phyloP scores from a whole-genome alignment of 805 yeast genomes.

The Groenewaldozyma salmanticensis region DNA sequence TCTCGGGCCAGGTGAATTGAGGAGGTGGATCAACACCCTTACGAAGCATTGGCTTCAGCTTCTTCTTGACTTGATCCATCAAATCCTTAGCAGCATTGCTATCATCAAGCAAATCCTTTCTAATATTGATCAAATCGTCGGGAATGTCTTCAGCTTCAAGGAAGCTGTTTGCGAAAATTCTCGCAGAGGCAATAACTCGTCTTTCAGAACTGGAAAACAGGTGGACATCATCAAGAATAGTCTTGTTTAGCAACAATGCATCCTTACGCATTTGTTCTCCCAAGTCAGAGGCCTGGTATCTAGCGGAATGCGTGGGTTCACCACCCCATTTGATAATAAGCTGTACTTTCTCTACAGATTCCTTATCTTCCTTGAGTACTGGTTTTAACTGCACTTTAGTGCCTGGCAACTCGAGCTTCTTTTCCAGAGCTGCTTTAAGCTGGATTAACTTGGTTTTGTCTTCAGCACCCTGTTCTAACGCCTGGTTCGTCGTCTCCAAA shows the following conservation, averaged over 20 bases:
- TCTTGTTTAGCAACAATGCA: slow-evolving; percentile 72
- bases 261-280: slow-evolving; percentile 96
- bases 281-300: slow-evolving; percentile 85
- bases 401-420: slow-evolving; percentile 86
- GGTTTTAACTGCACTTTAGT: slow-evolving; percentile 96
- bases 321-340: slow-evolving; percentile 98
- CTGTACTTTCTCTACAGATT: slow-evolving; percentile 85
- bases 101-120: slow-evolving; percentile 90
- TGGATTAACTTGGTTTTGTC: slow-evolving; percentile 69
- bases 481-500: slow-evolving; percentile 71
- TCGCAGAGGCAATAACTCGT: slow-evolving; percentile 89
- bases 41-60: slow-evolving; percentile 84
- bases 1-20: slow-evolving; percentile 97
- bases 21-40: slow-evolving; percentile 97
- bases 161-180: slow-evolving; percentile 70
- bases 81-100: slow-evolving; percentile 96
- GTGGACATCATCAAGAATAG: slow-evolving; percentile 73
- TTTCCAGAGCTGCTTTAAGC: slow-evolving; percentile 72
- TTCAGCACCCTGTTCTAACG: slow-evolving; percentile 60
- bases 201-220: slow-evolving; percentile 90
- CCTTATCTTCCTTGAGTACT: slow-evolving; percentile 43
- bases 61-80: slow-evolving; percentile 97
- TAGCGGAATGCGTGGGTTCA: slow-evolving; percentile 96
- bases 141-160: slow-evolving; percentile 63
- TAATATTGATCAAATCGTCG: slow-evolving; percentile 66